Conservation (phyloP, 768 basidiomycete species). For the Daedaleopsis sinensis region DNA sequence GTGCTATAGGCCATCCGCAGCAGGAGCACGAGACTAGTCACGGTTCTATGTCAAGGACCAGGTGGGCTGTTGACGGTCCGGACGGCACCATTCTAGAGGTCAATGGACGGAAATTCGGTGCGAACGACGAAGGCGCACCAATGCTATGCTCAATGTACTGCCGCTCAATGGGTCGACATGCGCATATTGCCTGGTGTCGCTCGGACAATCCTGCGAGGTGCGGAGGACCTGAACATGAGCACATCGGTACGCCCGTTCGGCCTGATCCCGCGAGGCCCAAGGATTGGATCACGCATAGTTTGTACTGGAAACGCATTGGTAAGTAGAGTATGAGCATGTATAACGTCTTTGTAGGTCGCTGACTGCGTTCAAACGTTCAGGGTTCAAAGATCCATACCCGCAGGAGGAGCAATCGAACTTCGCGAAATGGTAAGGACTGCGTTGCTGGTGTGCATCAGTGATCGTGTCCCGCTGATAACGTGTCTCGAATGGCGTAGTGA, state of each 20-base stretch:
- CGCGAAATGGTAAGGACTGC: constrained; percentile 50
- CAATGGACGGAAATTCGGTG: constrained; percentile 55
- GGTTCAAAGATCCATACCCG: constrained; percentile 54
- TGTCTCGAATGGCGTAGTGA: no score
- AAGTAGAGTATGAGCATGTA: no score
- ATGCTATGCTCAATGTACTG: constrained; percentile 66
- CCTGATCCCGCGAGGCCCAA: constrained; percentile 53
- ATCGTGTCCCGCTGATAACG: neutral
- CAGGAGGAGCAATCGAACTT: constrained; percentile 59
- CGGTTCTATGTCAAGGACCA: constrained; percentile 62
- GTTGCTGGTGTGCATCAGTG: constrained; percentile 14
- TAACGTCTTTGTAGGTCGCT: constrained; percentile 40
- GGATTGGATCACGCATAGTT: constrained; percentile 54
- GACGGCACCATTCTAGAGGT: constrained; percentile 54
- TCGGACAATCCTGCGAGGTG: constrained; percentile 41
- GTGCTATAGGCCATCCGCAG: constrained; percentile 65
- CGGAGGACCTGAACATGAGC: constrained; percentile 46
- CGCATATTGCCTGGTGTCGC: constrained; percentile 60
- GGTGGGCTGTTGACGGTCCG: constrained; percentile 58
- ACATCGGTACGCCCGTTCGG: constrained; percentile 43
- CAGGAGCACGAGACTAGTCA: constrained; percentile 65
- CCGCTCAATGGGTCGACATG: constrained; percentile 56
- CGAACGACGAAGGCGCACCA: constrained; percentile 59
- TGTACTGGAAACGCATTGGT: constrained; percentile 65
- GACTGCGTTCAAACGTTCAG: no score